Conservation (phyloP, 192 early-diverging fungal genomes). For the Coemansia sp. region DNA sequence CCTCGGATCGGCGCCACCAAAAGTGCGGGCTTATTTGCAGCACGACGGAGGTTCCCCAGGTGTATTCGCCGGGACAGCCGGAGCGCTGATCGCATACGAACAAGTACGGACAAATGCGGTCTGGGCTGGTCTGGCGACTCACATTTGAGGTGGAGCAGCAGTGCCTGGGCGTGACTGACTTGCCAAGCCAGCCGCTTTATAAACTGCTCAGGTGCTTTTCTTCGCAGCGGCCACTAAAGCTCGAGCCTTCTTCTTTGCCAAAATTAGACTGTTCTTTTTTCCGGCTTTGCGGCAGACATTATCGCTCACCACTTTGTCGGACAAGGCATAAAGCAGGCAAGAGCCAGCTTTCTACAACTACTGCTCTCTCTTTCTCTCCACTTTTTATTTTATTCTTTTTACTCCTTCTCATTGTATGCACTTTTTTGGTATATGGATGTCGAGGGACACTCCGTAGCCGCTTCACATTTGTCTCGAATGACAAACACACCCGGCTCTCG, state of each 20-base stretch:
- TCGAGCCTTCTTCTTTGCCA: not conserved
- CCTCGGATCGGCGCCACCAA: not conserved
- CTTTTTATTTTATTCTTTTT: not conserved
- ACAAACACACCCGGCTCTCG: conserved; percentile 1
- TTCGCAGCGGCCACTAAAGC: not conserved
- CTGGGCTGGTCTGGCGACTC: conserved; percentile 6
- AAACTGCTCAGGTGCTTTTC: not conserved
- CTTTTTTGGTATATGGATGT: not conserved
- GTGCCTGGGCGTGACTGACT: conserved; percentile 1
- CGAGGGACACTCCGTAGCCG: conserved; percentile 12
- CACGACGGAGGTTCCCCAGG: not conserved
- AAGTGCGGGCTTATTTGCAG: not conserved
- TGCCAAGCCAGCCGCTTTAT: not conserved
- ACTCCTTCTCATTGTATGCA: conserved; percentile 1
- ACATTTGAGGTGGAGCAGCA: not conserved
- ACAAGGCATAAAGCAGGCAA: not conserved
- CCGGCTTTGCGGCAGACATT: not conserved
- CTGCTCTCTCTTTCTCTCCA: not conserved
- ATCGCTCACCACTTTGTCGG: not conserved
- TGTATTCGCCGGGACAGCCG: not conserved
- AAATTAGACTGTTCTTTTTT: not conserved
- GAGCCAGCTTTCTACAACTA: not conserved
- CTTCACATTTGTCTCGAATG: conserved; percentile 12
- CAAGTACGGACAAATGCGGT: not conserved
- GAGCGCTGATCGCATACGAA: not conserved